Percentiles rank a stretch among this genome's conserved stretches.
Conservation (phyloP, 176 grass and related monocot species). For the Cenchrus americanus region DNA sequence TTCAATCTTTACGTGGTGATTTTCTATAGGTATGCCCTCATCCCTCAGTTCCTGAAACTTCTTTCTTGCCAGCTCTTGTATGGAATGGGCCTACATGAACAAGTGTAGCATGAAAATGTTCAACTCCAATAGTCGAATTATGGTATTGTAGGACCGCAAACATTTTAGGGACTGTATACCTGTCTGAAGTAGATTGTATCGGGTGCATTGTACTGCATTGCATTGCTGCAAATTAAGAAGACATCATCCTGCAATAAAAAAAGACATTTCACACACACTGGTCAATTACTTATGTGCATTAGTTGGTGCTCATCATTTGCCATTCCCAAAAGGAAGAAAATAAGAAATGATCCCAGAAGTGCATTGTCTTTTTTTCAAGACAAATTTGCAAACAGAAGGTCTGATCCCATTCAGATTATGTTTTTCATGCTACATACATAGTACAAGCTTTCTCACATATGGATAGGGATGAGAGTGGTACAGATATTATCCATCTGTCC, state of each 20-base stretch:
- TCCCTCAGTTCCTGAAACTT: slow-evolving; percentile 91
- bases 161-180: slow-evolving; percentile 52
- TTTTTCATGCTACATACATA: background rate
- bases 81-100: slow-evolving; percentile 77
- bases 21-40: slow-evolving; percentile 62
- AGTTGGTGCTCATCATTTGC: background rate
- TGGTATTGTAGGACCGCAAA: background rate
- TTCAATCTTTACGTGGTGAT: slow-evolving; percentile 55
- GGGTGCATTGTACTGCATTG: slow-evolving; percentile 98
- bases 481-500: no score
- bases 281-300: background rate
- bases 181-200: slow-evolving; percentile 99
- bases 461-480: no score
- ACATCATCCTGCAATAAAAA: slow-evolving; percentile 89
- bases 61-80: slow-evolving; percentile 95
- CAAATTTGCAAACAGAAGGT: background rate
- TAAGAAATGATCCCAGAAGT: background rate
- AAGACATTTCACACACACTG: slow-evolving; percentile 14
- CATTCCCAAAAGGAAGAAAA: background rate
- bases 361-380: background rate
- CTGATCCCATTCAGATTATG: background rate
- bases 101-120: slow-evolving; percentile 40
- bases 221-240: slow-evolving; percentile 98
- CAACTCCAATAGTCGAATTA: slow-evolving; percentile 14
- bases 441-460: no score